Evolutionary conservation across 495 filamentous ascomycete genomes (phyloP).

Genomic region (Terfezia claveryi): DNA sequence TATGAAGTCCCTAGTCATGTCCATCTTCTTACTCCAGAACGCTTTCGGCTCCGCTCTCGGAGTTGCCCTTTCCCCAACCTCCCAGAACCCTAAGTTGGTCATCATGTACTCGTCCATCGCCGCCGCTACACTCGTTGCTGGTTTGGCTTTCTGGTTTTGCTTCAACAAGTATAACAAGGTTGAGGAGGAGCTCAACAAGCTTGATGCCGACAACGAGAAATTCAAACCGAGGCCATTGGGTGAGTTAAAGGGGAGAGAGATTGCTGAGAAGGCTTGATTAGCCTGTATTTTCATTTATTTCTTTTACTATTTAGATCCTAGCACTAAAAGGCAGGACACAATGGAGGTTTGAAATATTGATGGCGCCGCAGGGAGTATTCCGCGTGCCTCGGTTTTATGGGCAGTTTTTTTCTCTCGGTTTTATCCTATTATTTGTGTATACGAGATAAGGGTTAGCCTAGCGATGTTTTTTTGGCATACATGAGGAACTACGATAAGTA

Average conservation of each 20-base stretch:
- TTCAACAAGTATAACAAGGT: conserved; percentile 27
- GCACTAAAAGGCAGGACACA: too few relatives aligned
- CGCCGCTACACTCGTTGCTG: conserved; percentile 26
- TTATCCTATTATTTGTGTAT: too few relatives aligned
- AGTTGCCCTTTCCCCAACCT: conserved; percentile 23
- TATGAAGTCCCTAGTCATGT: conserved; percentile 25
- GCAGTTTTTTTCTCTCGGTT: too few relatives aligned
- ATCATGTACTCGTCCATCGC: conserved; percentile 33
- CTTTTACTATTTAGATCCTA: too few relatives aligned
- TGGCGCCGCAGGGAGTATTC: too few relatives aligned
- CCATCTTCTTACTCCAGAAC: conserved; percentile 21
- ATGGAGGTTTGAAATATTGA: too few relatives aligned
- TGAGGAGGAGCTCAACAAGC: conserved; percentile 22
- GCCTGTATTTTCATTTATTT: too few relatives aligned
- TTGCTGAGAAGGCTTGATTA: too few relatives aligned
- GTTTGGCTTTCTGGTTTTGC: conserved; percentile 27
- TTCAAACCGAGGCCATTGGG: background rate
- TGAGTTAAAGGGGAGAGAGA: background rate
- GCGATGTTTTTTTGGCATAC: too few relatives aligned
- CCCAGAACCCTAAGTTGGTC: conserved; percentile 27
- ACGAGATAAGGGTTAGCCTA: too few relatives aligned
- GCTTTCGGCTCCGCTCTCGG: conserved; percentile 24
- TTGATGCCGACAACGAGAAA: conserved; percentile 20
- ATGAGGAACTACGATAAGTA: too few relatives aligned
- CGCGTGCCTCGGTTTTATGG: too few relatives aligned